These are phyloP conservation scores for Ogataea degrootiae DNA, from an alignment of 805 yeast species.

Conservation along the genomic window DNA sequence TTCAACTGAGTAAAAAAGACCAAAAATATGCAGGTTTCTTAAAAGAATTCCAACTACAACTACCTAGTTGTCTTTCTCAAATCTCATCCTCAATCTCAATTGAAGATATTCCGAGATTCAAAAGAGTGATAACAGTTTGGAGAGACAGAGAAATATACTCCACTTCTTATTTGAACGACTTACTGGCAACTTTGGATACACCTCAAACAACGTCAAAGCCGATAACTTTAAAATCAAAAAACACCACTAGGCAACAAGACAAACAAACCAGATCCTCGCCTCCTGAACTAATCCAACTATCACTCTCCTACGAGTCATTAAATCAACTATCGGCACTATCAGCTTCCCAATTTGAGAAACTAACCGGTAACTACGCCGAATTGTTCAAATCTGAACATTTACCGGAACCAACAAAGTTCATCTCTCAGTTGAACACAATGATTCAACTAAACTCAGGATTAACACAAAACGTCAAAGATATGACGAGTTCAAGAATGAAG, in stretches of 20 bases:
- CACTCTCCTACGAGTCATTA: slow-evolving; percentile 19
- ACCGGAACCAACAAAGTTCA: slow-evolving; percentile 28
- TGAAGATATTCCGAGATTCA: slow-evolving; percentile 35
- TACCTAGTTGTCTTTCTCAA: slow-evolving; percentile 37
- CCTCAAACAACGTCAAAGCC: neutral
- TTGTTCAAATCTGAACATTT: slow-evolving; percentile 27
- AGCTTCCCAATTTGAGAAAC: slow-evolving; percentile 14
- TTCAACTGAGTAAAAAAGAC: slow-evolving; percentile 70
- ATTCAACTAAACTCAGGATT: slow-evolving; percentile 10
- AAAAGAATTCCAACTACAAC: slow-evolving; percentile 47
- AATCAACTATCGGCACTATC: slow-evolving; percentile 18
- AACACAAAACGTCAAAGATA: slow-evolving; percentile 8
- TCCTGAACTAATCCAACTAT: slow-evolving; percentile 23
- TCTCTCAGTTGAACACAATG: slow-evolving; percentile 19
- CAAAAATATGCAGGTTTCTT: slow-evolving; percentile 51
- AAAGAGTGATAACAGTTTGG: slow-evolving; percentile 54
- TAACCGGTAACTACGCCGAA: slow-evolving; percentile 20
- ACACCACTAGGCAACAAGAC: neutral
- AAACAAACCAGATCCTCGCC: slow-evolving; percentile 17
- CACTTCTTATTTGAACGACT: slow-evolving; percentile 15
- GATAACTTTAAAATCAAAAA: neutral
- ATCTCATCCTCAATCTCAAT: slow-evolving; percentile 26
- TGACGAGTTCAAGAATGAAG: slow-evolving; percentile 17
- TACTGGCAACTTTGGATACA: slow-evolving; percentile 3
- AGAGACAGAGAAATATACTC: slow-evolving; percentile 46